Conservation (phyloP, 1,284 basidiomycete species). For the Apiotrichum brassicae region DNA sequence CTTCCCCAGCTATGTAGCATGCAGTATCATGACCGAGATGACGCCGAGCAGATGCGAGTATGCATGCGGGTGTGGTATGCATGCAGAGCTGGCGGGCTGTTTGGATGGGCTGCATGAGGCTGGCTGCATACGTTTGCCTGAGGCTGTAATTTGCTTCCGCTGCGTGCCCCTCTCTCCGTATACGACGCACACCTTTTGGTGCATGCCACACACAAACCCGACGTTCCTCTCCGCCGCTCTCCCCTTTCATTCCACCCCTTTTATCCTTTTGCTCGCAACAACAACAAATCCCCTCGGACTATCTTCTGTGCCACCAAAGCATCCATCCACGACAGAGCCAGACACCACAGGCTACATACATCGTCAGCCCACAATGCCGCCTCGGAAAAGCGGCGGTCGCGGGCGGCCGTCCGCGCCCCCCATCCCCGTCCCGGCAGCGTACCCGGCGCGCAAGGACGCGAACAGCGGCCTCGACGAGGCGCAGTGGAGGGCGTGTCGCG, state of each 20-base stretch:
- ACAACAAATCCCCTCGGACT: background rate
- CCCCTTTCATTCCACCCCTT: background rate
- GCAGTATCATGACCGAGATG: background rate
- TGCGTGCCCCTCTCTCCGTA: too few relatives aligned
- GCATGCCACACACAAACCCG: background rate
- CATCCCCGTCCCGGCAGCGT: slow-evolving; percentile 19
- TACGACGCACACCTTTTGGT: too few relatives aligned
- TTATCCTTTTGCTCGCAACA: too few relatives aligned
- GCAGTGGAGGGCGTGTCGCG: slow-evolving; percentile 36
- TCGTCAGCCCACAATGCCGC: background rate
- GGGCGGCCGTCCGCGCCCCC: slow-evolving; percentile 12
- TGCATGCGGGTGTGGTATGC: too few relatives aligned
- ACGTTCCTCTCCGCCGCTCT: background rate
- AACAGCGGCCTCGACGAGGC: slow-evolving; percentile 23
- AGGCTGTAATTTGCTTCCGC: too few relatives aligned
- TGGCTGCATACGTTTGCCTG: too few relatives aligned
- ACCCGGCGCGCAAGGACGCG: slow-evolving; percentile 29
- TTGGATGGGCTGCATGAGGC: too few relatives aligned
- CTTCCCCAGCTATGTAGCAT: slow-evolving; percentile 6
- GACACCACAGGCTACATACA: background rate
- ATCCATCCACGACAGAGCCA: background rate
- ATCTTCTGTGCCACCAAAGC: too few relatives aligned
- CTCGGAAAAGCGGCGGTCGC: background rate
- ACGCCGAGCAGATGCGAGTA: too few relatives aligned
- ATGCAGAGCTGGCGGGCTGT: too few relatives aligned